Conservation (phyloP, 2,329 filamentous ascomycete species). For the Colletotrichum destructivum region DNA sequence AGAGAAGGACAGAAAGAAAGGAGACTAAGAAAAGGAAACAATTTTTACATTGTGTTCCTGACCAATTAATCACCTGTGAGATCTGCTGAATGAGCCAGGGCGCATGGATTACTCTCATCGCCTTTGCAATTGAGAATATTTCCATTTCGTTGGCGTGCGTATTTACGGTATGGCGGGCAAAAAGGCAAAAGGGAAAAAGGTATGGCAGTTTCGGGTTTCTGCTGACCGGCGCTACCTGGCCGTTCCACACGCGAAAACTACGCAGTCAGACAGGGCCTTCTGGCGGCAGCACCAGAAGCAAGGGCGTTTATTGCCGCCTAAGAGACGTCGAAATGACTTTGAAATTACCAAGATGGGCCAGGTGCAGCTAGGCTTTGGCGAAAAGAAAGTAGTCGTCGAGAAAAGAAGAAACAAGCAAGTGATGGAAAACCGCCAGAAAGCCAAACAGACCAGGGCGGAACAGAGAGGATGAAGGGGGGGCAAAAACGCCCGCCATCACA, state of each 20-base stretch:
- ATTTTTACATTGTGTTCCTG: too few species aligned
- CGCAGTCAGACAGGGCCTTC: neutral
- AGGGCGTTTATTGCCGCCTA: neutral
- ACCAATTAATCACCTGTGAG: neutral
- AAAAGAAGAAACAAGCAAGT: neutral
- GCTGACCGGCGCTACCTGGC: slow-evolving; percentile 28
- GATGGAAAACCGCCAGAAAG: slow-evolving; percentile 14
- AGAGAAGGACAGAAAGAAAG: neutral
- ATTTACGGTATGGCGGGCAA: slow-evolving; percentile 35
- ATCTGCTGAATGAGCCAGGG: slow-evolving; percentile 8
- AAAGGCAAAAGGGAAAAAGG: neutral
- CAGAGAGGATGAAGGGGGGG: neutral
- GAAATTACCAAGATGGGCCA: slow-evolving; percentile 2
- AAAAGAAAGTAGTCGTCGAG: slow-evolving; percentile 17
- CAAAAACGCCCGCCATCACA: slow-evolving; percentile 24
- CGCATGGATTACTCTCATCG: neutral
- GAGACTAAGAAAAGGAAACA: too few species aligned
- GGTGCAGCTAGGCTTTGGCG: neutral
- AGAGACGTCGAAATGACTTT: neutral
- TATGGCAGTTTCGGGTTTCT: neutral
- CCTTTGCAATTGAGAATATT: neutral
- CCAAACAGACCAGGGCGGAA: neutral
- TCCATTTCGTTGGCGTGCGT: neutral
- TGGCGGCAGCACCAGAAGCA: neutral
- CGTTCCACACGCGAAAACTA: slow-evolving; percentile 23